Percentiles rank a stretch among this genome's conserved stretches.
Conservation (phyloP, 192 early-diverging fungal genomes). For the Podochytrium sp. region DNA sequence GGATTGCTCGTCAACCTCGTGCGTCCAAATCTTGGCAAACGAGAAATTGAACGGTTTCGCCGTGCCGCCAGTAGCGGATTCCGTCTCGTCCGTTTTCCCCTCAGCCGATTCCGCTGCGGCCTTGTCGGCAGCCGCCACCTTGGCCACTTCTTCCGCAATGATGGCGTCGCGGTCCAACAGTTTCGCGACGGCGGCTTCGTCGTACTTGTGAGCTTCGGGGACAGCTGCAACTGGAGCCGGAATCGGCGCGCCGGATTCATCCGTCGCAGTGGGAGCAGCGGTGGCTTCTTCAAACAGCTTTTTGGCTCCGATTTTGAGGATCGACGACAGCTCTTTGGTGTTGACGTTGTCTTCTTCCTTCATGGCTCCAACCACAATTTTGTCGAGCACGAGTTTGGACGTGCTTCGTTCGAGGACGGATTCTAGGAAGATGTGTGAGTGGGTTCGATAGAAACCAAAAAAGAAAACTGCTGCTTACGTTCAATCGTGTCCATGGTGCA, state of each 20-base stretch:
- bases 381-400: slow-evolving; percentile 75
- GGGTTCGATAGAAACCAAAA: neutral
- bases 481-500: slow-evolving; percentile 67
- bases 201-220: too few species aligned
- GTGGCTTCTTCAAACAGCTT: slow-evolving; percentile 65
- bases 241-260: slow-evolving; percentile 30
- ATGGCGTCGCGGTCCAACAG: slow-evolving; percentile 57
- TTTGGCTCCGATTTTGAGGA: slow-evolving; percentile 71
- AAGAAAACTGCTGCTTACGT: slow-evolving; percentile 38
- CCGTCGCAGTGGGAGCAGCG: slow-evolving; percentile 39
- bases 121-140: slow-evolving; percentile 17
- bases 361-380: slow-evolving; percentile 77
- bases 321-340: slow-evolving; percentile 60
- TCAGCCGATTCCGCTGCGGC: neutral
- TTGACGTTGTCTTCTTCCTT: slow-evolving; percentile 58
- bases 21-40: slow-evolving; percentile 69
- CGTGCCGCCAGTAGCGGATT: slow-evolving; percentile 31
- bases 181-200: slow-evolving; percentile 60
- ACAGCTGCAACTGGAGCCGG: too few species aligned
- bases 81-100: neutral
- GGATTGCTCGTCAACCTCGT: slow-evolving; percentile 42
- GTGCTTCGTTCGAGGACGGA: slow-evolving; percentile 76
- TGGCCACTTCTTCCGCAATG: slow-evolving; percentile 42
- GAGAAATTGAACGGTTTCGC: slow-evolving; percentile 60
- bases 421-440: slow-evolving; percentile 34